Base-by-base conservation (phyloP, 257 asterid species). In the Nyctanthes arbortristis region DNA sequence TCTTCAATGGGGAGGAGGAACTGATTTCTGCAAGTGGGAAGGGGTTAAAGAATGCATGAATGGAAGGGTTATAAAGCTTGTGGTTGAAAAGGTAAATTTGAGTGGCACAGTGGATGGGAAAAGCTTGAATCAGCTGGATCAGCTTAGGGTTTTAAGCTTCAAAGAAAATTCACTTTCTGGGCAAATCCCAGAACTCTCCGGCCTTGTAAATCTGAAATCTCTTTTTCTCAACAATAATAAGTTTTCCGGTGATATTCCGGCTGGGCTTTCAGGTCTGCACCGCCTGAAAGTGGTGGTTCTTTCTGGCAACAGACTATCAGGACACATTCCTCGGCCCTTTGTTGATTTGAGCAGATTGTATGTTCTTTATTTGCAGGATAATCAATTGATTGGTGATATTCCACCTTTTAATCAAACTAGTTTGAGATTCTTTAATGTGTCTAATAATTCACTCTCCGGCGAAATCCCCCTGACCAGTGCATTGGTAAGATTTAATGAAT, bases 51-150 rank as follows among this genome's bases (percentile, higher is more conserved):
- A 94, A 74, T 94, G 99, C 83, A 64, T 74, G 27, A 79, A 84
- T 64, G 97, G 90, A 45, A 86, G 97, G 68, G 96, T 91, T 5
- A 77, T 77, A 1, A 94, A 89, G 85, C 95, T 94, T 33, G 99
- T 89, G 27, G 82, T 94, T 22, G 97, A 94, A 65, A 73, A 68
- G n/a, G 34, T 77, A 6, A 52, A 52, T 71, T 75, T 94, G 67
- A 91, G 75, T 70, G 99, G 99, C 27, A 70, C 75, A 5, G 66
- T 94, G 56, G 89, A 85, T 66, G 92, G 79, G 28, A 67, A 34
- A 35, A 84, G 85, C 71, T 83, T 94, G 65, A 89, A 91, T 61
- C 81, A 78, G 68, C 77, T 93, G 77, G 96, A 93, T 79, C 96
- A 91, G 72, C 75, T 93, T 7, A 77, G 99, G 58, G 97, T 93